Percentiles rank a stretch among this genome's conserved stretches.
phyloP scores from a whole-genome alignment of 495 filamentous ascomycete genomes.

The Aspergillus ostianus region DNA sequence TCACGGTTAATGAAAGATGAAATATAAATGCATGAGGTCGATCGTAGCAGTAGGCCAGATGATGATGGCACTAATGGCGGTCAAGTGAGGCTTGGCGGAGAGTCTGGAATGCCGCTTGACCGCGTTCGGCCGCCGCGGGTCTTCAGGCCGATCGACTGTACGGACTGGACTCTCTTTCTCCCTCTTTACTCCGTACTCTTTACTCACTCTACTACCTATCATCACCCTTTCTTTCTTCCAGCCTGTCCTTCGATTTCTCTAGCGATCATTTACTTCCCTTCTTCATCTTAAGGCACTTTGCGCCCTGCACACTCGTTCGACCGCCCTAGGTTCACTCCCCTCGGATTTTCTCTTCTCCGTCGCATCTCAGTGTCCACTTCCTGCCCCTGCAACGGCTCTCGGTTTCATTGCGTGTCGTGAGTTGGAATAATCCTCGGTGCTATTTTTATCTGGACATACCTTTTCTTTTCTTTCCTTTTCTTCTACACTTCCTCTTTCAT shows the following conservation, averaged over 20 bases:
- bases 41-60: too few species aligned
- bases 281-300: conserved; percentile 44
- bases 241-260: neutral
- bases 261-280: conserved; percentile 1
- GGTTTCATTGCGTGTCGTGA: conserved; percentile 6
- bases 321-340: conserved; percentile 11
- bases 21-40: neutral
- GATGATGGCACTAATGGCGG: too few species aligned
- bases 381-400: conserved; percentile 4
- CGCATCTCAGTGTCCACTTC: conserved; percentile 5
- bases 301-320: conserved; percentile 62
- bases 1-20: neutral
- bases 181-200: neutral
- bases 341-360: conserved; percentile 8
- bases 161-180: neutral
- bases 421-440: neutral
- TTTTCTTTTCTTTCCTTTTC: neutral
- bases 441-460: neutral
- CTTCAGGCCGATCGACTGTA: neutral
- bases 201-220: neutral
- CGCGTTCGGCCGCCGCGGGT: neutral
- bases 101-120: neutral
- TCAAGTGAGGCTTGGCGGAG: neutral
- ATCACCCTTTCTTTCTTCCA: neutral
- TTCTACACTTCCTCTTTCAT: neutral